These are phyloP conservation scores for Dryas integrifolia DNA, from an alignment of 331 rosid species.

Conservation along the genomic window DNA sequence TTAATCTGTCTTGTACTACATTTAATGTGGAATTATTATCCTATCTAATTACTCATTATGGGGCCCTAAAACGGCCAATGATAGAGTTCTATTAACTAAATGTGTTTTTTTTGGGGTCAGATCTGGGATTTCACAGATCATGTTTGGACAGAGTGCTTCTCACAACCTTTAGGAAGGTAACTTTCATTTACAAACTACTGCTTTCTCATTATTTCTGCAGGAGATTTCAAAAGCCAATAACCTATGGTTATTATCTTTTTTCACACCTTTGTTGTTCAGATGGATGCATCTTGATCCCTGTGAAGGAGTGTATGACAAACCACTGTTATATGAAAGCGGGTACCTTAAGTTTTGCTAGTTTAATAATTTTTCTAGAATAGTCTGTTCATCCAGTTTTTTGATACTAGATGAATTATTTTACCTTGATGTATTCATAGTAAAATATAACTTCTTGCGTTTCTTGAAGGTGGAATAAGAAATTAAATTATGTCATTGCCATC, in stretches of 20 bases:
- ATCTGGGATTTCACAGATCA: slow-evolving; percentile 77
- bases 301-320: slow-evolving; percentile 78
- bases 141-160: slow-evolving; percentile 97
- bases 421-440: not conserved
- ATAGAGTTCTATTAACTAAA: not conserved
- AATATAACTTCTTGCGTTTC: slow-evolving; percentile 21
- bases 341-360: slow-evolving; percentile 25
- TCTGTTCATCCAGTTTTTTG: slow-evolving; percentile 24
- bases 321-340: slow-evolving; percentile 93
- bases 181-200: slow-evolving; percentile 22
- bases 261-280: slow-evolving; percentile 49
- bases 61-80: not conserved
- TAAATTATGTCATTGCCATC: slow-evolving; percentile 67
- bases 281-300: slow-evolving; percentile 99
- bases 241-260: slow-evolving; percentile 16
- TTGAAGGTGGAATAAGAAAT: slow-evolving; percentile 79
- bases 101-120: slow-evolving; percentile 11
- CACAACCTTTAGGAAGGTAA: slow-evolving; percentile 70
- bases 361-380: slow-evolving; percentile 13
- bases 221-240: not conserved
- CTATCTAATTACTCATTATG: not conserved
- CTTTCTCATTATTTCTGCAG: not conserved
- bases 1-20: not conserved
- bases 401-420: slow-evolving; percentile 17
- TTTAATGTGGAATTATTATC: not conserved